These are phyloP conservation scores for Pestalotiopsis sp. DNA, from an alignment of 2,329 filamentous ascomycete species.

Conservation along the genomic window DNA sequence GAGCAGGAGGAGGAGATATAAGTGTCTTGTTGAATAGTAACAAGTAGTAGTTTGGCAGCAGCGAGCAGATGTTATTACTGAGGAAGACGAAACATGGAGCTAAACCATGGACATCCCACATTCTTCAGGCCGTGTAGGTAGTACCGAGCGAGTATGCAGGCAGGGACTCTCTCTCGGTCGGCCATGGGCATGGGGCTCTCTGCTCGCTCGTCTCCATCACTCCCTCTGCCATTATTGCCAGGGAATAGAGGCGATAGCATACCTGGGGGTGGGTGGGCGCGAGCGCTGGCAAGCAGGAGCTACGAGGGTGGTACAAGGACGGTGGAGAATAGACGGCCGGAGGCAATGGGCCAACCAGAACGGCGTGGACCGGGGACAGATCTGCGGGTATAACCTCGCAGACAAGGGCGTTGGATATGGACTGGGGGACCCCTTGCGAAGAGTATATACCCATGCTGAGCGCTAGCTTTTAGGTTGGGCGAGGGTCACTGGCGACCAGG, in stretches of 20 bases:
- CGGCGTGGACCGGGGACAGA: slow-evolving; percentile 26
- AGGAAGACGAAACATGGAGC: slow-evolving; percentile 22
- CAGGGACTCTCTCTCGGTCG: slow-evolving; percentile 17
- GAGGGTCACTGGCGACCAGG: slow-evolving; percentile 8
- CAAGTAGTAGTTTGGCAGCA: not conserved
- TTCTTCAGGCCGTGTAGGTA: slow-evolving; percentile 16
- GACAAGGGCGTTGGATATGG: slow-evolving; percentile 24
- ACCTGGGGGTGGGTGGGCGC: slow-evolving; percentile 13
- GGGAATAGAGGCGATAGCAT: slow-evolving; percentile 18
- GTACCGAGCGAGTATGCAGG: slow-evolving; percentile 19
- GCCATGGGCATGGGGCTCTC: not conserved
- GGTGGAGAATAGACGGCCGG: slow-evolving; percentile 25
- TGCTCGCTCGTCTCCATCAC: too few relatives aligned
- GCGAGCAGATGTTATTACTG: slow-evolving; percentile 20
- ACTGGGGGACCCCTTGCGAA: slow-evolving; percentile 28
- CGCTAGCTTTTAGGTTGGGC: slow-evolving; percentile 10
- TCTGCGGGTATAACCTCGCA: slow-evolving; percentile 31
- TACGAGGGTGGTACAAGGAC: slow-evolving; percentile 28
- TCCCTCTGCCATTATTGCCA: slow-evolving; percentile 15
- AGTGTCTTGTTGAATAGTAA: slow-evolving; percentile 19
- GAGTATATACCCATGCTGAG: slow-evolving; percentile 9
- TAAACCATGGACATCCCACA: slow-evolving; percentile 27
- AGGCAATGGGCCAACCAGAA: slow-evolving; percentile 23
- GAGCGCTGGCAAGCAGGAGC: slow-evolving; percentile 9
- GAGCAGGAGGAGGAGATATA: slow-evolving; percentile 34